Evolutionary conservation across 2,329 filamentous ascomycete species (phyloP).

Genomic region (Clonostachys byssicola): DNA sequence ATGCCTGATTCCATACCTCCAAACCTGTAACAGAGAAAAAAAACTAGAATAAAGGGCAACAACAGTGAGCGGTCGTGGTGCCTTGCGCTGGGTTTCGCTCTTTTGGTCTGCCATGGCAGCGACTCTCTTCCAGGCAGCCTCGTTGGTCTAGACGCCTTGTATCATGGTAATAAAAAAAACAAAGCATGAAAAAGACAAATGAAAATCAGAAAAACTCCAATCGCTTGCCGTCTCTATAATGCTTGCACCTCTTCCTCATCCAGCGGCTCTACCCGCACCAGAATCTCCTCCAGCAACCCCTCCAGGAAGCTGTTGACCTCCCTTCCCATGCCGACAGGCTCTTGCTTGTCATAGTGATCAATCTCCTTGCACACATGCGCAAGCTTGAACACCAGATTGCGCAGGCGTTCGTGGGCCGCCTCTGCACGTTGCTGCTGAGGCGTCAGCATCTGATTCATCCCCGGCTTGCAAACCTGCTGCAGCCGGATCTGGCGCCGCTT

Average conservation of each 20-base stretch:
- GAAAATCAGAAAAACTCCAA: no score
- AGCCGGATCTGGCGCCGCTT: slow-evolving; percentile 68
- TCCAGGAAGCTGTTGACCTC: slow-evolving; percentile 88
- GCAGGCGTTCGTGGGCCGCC: slow-evolving; percentile 75
- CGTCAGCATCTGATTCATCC: slow-evolving; percentile 37
- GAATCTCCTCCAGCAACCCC: slow-evolving; percentile 86
- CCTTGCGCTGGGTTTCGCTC: no score
- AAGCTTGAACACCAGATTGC: slow-evolving; percentile 77
- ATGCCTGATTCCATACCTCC: no score
- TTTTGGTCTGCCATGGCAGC: no score
- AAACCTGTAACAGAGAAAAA: no score
- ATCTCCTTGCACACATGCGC: slow-evolving; percentile 84
- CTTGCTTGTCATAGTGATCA: slow-evolving; percentile 79
- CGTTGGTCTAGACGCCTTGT: no score
- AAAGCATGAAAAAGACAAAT: no score
- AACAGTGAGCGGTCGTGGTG: no score
- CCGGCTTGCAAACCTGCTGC: slow-evolving; percentile 43
- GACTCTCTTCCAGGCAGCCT: no score
- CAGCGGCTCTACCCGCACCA: slow-evolving; percentile 85
- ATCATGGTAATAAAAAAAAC: no score
- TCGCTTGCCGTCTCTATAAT: not conserved
- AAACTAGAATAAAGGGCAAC: no score
- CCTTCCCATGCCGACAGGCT: slow-evolving; percentile 89
- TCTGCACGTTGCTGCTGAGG: slow-evolving; percentile 65
- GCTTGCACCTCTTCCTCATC: slow-evolving; percentile 59